Evolutionary conservation across 768 basidiomycete genomes (phyloP), one percentile per base, ranked within the genome.

Genomic region (Pleurotus tuoliensis): DNA sequence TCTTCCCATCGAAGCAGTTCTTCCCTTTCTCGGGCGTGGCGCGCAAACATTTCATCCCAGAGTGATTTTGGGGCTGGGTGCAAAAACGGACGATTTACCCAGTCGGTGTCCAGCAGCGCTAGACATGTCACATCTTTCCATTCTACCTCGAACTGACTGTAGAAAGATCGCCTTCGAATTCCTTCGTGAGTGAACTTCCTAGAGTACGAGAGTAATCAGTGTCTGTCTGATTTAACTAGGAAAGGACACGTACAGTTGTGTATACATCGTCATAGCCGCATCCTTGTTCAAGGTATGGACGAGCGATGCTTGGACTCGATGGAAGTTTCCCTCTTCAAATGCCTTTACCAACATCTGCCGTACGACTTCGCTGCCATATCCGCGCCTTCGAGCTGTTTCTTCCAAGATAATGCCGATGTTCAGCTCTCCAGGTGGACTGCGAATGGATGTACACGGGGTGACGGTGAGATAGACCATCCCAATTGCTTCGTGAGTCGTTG

Each of bases 171-270:
- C 30, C 86, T 79, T 43, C 79, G 78, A 7, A 75, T 81, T 46
- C 88, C 88, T 68, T 90, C 88, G 58, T 84, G 80, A 5, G 67
- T 66, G 63, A 90, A 88, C 7, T 82, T 81, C 55, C 81, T 82
- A 58, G 18, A 58, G 25, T 59, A 48, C 30, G 30, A 34, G 8
- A 34, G 30, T 11, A 34, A 40, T 38, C 25, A 56, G 15, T 20
- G 58, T 25, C 55, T 39, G 37, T 16, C 25, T 45, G 18, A 34
- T 41, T 39, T 61, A 22, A 46, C 11, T 34, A 34, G 9, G 30
- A 11, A 34, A 34, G 40, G 18, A 15, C 12, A 67, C 69, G 45
- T 53, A 71, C 74, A 75, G 62, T 45, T 73, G 66, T 5, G 81
- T 76, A 60, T 88, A 83, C 11, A 87, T 64, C 13, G 70, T 70